phyloP scores from a whole-genome alignment of 495 filamentous ascomycete species.

The Podospora anserina region DNA sequence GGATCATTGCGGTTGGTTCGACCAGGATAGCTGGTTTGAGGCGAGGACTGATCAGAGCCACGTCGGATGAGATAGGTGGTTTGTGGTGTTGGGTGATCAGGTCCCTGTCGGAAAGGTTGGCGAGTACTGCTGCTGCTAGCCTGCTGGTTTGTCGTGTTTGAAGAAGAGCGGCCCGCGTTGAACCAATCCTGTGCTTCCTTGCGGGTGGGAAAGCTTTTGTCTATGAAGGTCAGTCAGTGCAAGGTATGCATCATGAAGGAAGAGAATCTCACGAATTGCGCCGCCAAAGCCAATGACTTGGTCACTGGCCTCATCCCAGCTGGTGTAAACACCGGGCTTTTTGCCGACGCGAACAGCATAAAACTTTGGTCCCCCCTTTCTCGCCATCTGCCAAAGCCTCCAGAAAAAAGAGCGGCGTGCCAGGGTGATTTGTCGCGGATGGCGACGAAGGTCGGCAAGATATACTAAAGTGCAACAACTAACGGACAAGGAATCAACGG shows the following conservation, averaged over 20 bases:
- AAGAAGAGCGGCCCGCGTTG: slow-evolving; percentile 45
- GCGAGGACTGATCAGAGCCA: no score
- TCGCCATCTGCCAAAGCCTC: background rate
- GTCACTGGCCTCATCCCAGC: slow-evolving; percentile 73
- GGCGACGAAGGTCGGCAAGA: no score
- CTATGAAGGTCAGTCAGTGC: slow-evolving; percentile 37
- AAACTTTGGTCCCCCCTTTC: slow-evolving; percentile 24
- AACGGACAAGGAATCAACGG: no score
- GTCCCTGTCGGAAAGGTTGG: background rate
- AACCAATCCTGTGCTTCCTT: slow-evolving; percentile 78
- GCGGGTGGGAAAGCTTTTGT: slow-evolving; percentile 73
- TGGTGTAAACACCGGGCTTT: slow-evolving; percentile 78
- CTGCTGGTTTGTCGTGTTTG: slow-evolving; percentile 28
- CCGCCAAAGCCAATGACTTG: slow-evolving; percentile 85
- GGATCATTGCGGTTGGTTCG: no score
- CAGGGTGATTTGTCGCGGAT: background rate
- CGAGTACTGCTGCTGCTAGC: slow-evolving; percentile 34
- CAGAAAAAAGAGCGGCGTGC: background rate
- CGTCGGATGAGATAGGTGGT: no score
- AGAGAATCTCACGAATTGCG: slow-evolving; percentile 61
- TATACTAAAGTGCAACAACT: no score
- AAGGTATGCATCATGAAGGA: background rate
- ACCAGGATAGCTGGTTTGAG: no score
- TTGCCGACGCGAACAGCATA: slow-evolving; percentile 81
- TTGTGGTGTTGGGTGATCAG: no score